Conservation (phyloP, 2,329 filamentous ascomycete species). For the Arthrinium puccinioides region DNA sequence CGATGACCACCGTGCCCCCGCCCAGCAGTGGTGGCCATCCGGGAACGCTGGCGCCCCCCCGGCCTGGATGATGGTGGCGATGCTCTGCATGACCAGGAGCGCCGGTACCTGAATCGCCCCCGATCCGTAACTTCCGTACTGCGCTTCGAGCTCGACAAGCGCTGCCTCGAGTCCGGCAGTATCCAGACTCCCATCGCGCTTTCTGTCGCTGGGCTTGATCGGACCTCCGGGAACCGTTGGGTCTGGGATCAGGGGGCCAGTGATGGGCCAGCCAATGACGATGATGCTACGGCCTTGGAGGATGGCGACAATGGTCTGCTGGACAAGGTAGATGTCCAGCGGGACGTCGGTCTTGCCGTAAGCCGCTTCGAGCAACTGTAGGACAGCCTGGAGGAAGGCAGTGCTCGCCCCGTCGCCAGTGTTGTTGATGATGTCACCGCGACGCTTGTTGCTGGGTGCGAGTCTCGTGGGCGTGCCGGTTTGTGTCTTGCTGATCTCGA, state of each 20-base stretch:
- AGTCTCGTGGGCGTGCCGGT: background rate
- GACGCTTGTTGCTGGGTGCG: constrained; percentile 7
- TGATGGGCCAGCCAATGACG: background rate
- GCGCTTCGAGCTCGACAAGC: constrained; percentile 11
- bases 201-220: constrained; percentile 19
- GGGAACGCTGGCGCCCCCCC: constrained; percentile 13
- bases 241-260: constrained; percentile 21
- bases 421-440: constrained; percentile 11
- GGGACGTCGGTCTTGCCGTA: constrained; percentile 15
- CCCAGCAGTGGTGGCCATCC: constrained; percentile 17
- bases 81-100: constrained; percentile 16
- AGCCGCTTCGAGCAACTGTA: constrained; percentile 11
- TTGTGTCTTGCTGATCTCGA: constrained; percentile 7
- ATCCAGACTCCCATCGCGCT: constrained; percentile 21
- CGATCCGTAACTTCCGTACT: constrained; percentile 14
- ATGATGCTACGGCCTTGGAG: constrained; percentile 7
- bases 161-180: constrained; percentile 11
- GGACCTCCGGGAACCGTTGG: constrained; percentile 16
- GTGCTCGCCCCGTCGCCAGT: constrained; percentile 14
- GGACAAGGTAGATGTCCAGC: constrained; percentile 15
- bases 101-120: constrained; percentile 13
- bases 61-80: constrained; percentile 15
- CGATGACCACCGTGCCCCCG: constrained; percentile 10
- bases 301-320: constrained; percentile 17
- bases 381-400: constrained; percentile 13